Conservation (phyloP, 129 eudicot species). For the Logfia minima region DNA sequence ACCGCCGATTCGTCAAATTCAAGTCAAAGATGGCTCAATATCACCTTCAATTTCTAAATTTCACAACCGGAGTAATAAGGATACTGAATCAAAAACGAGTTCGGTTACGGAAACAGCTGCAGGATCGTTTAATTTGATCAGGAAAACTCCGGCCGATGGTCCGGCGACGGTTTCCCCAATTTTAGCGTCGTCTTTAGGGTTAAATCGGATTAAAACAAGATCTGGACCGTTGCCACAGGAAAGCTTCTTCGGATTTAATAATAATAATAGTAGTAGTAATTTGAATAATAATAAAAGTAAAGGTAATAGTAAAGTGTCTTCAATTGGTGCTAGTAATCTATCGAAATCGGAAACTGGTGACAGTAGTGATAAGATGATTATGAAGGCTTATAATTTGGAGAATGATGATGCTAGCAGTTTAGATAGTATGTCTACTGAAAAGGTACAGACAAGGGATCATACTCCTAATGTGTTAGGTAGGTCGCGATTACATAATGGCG, state of each 20-base stretch:
- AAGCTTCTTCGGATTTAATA: constrained; percentile 72
- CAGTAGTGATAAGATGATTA: constrained; percentile 35
- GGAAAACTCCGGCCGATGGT: constrained; percentile 39
- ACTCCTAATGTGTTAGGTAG: constrained; percentile 61
- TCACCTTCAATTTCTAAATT: constrained; percentile 15
- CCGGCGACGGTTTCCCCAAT: constrained; percentile 70
- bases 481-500: constrained; percentile 62
- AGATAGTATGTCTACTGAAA: constrained; percentile 50
- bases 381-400: constrained; percentile 20
- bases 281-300: background rate
- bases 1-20: constrained; percentile 35
- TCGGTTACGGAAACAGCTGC: constrained; percentile 9
- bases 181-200: constrained; percentile 81
- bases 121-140: constrained; percentile 32
- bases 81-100: constrained; percentile 4
- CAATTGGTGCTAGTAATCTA: constrained; percentile 73
- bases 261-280: background rate
- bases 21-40: constrained; percentile 39
- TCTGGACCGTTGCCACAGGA: constrained; percentile 99
- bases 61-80: constrained; percentile 27
- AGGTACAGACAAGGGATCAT: constrained; percentile 48
- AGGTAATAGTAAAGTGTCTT: constrained; percentile 36
- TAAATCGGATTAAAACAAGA: constrained; percentile 92
- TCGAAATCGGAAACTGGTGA: constrained; percentile 44
- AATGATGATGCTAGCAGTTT: constrained; percentile 51